Base-by-base conservation (phyloP, 495 filamentous ascomycete genomes). In the Lepraria neglecta region DNA sequence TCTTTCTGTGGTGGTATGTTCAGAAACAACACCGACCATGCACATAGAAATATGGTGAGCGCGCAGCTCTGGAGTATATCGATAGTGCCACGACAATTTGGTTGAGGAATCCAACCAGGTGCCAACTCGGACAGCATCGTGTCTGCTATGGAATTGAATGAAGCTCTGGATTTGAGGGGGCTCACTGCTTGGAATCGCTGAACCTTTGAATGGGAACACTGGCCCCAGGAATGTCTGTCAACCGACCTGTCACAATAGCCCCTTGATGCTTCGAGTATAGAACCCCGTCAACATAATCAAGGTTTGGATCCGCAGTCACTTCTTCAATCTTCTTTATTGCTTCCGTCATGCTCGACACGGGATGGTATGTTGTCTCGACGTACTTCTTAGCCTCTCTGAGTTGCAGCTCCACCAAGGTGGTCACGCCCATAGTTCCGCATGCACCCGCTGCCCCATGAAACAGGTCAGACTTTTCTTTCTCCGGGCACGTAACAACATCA, bases 241-340 rank as follows among this genome's bases (percentile, higher is more conserved):
- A 63, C 9, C 73, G 69, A 31, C 82, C 80, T 0, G 75, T 75
- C n/a, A 78, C 74, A 48, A 84, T 70, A 3, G 77, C 78, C 24
- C 77, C 75, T 19, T 74, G 69, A 17, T 71, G 67, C 24, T 61
- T 62, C 0, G 76, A 73, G 65, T 72, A 84, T 7, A 82, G 65
- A 30, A 82, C 79, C 14, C 78, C 82, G 58, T 84, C 82, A 1
- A 84, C 67, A 60, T 82, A 83, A 59, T 85, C 86, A 27, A 78
- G 72, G 7, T 65, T 54, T 3, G 65, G 65, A 60, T 77, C 70
- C 2, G 53, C 28, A 4, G 67, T 70, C 1, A 58, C 66, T 12
- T 69, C 63, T 33, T 73, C 63, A 6, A 80, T 58, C 58, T 69
- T 67, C 6, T 71, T 56, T 24, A 79, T 69, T 11, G 79, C 78